phyloP scores from a whole-genome alignment of 2,329 filamentous ascomycete species.

The Stachybotrys elegans region DNA sequence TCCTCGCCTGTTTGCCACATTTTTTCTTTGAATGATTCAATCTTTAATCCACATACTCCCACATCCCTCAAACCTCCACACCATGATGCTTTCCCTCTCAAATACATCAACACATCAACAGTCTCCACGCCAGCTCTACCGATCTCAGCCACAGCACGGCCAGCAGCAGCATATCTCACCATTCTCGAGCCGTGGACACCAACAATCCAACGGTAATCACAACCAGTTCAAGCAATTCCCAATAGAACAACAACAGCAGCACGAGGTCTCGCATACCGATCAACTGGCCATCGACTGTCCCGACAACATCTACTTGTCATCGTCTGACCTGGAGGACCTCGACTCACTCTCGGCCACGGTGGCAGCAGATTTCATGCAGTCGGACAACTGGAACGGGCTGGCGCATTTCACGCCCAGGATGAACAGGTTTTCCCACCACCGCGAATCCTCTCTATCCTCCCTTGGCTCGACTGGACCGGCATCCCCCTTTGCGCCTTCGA shows the following conservation, averaged over 20 bases:
- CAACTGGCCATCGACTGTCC: constrained; percentile 10
- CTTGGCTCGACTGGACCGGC: constrained; percentile 52
- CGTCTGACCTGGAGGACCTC: constrained; percentile 14
- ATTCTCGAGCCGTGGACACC: constrained; percentile 3
- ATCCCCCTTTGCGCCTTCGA: constrained; percentile 52
- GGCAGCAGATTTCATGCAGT: constrained; percentile 31
- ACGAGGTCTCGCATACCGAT: constrained; percentile 9
- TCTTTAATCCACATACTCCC: constrained; percentile 12
- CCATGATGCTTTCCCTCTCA: constrained; percentile 25
- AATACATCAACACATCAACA: constrained; percentile 18
- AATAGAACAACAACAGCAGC: constrained; percentile 9
- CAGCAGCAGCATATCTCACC: constrained; percentile 14
- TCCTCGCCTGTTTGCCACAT: constrained; percentile 8
- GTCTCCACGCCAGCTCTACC: constrained; percentile 12
- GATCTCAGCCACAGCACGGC: constrained; percentile 20
- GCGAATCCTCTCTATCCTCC: constrained; percentile 58
- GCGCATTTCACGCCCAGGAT: constrained; percentile 33
- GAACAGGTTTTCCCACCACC: constrained; percentile 44
- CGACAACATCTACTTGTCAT: constrained; percentile 12
- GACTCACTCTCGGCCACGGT: constrained; percentile 17
- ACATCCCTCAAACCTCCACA: constrained; percentile 6
- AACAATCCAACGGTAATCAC: constrained; percentile 13
- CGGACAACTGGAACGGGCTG: constrained; percentile 34
- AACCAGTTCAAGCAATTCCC: constrained; percentile 13
- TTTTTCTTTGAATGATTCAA: constrained; percentile 3